Base-by-base conservation (phyloP, 805 yeast species). In the Yarrowia sp. region DNA sequence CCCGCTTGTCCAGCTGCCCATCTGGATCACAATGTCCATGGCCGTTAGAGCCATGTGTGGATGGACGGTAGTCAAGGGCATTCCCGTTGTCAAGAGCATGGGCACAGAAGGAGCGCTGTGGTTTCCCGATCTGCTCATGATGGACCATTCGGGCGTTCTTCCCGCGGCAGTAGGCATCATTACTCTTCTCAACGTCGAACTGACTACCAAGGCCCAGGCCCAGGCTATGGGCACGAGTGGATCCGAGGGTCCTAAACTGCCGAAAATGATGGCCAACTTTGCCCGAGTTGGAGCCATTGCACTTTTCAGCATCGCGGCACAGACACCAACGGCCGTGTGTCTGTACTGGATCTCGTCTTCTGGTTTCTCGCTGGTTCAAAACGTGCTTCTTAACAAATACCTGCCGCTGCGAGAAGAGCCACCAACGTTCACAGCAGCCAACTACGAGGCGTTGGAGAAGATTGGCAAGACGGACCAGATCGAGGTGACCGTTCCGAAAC, bases 331-430 rank as follows among this genome's bases (percentile, higher is more conserved):
- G 30, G 90, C 96, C 0, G 77, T 92, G 36, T 84, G 88, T 0
- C 73, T 91, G n/a, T 93, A 92, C 76, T 93, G 98, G 99, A 81
- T 90, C 32, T 85, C 93, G 51, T 91, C 97, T 0, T 92, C 91
- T 72, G 69, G 81, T 4, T 92, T 81, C 72, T 92, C 98, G 2
- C 76, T 90, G 66, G 67, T 83, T 0, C 98, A 93, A 70, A 93
- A 92, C 73, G 73, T 88, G 14, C 66, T 88, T 17, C 76, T 93
- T 71, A 95, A 92, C 71, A 77, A 79, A 69, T 74, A 80, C 36
- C 76, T 88, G 72, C 96, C 96, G 0, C 77, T 87, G 22, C 74
- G 78, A 33, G 51, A 66, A 24, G 46, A n/a, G 10, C 70, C 70
- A 3, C 61, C 59, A 1, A 11, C 22, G 24, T 43, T 58, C 32